Evolutionary conservation across 768 basidiomycete genomes (phyloP), one percentile per base, ranked within the genome.

Genomic region (Naganishia friedmannii): DNA sequence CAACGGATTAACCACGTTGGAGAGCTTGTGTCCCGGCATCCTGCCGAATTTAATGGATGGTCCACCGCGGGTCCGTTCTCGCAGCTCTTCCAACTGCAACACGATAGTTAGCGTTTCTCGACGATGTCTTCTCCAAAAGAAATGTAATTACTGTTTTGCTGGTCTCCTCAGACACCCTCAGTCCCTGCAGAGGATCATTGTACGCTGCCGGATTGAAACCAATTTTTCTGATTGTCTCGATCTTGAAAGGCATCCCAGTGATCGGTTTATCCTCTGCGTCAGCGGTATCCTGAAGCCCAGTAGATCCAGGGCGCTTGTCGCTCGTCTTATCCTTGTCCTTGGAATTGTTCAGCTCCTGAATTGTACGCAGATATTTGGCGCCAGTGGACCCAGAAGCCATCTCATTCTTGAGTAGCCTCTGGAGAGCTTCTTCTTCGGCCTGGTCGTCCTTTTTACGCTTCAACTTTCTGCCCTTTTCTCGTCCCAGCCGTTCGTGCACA

Each of bases 381-480:
- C 79, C 79, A 8, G 51, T 83, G 84, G 76, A 87, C 84, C 75
- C 88, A 46, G 60, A 63, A 13, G 37, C n/a, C 60, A 63, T 63
- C 39, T 63, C 60, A 68, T 82, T 85, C 28, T 88, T 86, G 71
- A 92, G 77, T 48, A 93, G 79, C 46, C 79, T 78, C 78, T 88
- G 84, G 74, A 94, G 79, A 26, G 85, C 83, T 48, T 80, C 82
- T 67, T 93, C 92, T 1, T 86, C 84, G 46, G 77, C 74, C 31
- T 74, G 70, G 56, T 74, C 75, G 60, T 82, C 81, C 15, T 86
- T 72, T 76, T 85, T 85, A 54, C 92, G 86, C 73, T 87, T 87
- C 6, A 89, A 87, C 75, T 85, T 89, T 23, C 89, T 89, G 75
- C 92, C 90, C 1, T 89, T 88, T 66, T 89, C 89, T 21, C 93